These are phyloP conservation scores for Populus euphratica DNA, from an alignment of 345 rosid genomes.

Conservation along the genomic window DNA sequence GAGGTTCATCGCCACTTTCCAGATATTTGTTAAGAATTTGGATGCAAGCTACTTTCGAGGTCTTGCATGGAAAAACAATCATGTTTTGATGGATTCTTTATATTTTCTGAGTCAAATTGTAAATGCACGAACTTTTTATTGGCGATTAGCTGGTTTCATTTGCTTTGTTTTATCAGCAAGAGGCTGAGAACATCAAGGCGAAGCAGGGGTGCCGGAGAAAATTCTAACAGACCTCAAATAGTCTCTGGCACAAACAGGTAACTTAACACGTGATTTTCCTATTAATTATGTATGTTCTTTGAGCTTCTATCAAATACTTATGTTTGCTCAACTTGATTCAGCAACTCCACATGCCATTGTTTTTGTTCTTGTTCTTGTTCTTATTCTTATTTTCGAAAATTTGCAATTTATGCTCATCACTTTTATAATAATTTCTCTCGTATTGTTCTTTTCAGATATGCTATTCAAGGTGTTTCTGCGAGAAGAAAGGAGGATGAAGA, in stretches of 20 bases:
- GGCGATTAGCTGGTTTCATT: not conserved
- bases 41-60: not conserved
- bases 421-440: not conserved
- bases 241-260: slow-evolving; percentile 48
- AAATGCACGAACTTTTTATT: not conserved
- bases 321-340: not conserved
- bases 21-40: not conserved
- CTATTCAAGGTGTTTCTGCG: slow-evolving; percentile 38
- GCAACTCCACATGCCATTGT: not conserved
- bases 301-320: not conserved
- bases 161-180: slow-evolving; percentile 45
- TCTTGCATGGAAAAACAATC: not conserved
- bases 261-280: slow-evolving; percentile 8
- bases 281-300: not conserved
- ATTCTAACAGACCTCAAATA: slow-evolving; percentile 30
- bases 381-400: not conserved
- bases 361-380: not conserved
- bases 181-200: slow-evolving; percentile 56
- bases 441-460: slow-evolving; percentile 33
- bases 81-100: not conserved
- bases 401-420: not conserved
- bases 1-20: not conserved
- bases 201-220: slow-evolving; percentile 42
- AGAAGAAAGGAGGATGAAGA: slow-evolving; percentile 54
- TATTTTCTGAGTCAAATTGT: not conserved